Conservation (phyloP, 192 early-diverging fungal species). For the Coemansia sp. region DNA sequence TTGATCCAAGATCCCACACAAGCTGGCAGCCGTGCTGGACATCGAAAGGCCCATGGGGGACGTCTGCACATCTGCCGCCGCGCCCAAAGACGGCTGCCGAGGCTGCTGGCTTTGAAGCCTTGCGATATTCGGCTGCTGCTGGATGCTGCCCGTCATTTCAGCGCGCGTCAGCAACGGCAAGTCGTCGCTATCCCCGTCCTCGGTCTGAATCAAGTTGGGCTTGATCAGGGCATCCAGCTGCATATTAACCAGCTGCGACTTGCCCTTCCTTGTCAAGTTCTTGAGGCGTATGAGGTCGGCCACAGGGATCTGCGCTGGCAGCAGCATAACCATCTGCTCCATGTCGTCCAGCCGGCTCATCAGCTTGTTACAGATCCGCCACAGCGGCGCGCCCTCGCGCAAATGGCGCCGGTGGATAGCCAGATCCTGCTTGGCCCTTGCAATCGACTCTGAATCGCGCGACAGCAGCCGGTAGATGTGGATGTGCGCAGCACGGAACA, state of each 20-base stretch:
- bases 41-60: neutral
- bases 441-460: slow-evolving; percentile 40
- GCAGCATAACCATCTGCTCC: slow-evolving; percentile 56
- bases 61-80: neutral
- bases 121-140: neutral
- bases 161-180: slow-evolving; percentile 34
- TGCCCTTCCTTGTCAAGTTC: slow-evolving; percentile 45
- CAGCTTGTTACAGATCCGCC: slow-evolving; percentile 54
- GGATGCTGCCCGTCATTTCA: slow-evolving; percentile 16
- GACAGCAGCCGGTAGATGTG: slow-evolving; percentile 49
- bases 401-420: slow-evolving; percentile 49
- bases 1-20: slow-evolving; percentile 3
- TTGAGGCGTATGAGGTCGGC: slow-evolving; percentile 44
- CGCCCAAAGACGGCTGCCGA: neutral
- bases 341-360: slow-evolving; percentile 51
- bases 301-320: slow-evolving; percentile 50
- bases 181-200: slow-evolving; percentile 40
- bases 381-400: slow-evolving; percentile 47
- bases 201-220: slow-evolving; percentile 38
- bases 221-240: slow-evolving; percentile 52
- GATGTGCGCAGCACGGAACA: slow-evolving; percentile 50
- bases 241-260: slow-evolving; percentile 53
- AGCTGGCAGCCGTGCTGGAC: neutral
- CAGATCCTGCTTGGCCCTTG: slow-evolving; percentile 50
- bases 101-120: neutral